Conservation (phyloP, 164 flowering plant genomes). For the Amborella trichopoda region DNA sequence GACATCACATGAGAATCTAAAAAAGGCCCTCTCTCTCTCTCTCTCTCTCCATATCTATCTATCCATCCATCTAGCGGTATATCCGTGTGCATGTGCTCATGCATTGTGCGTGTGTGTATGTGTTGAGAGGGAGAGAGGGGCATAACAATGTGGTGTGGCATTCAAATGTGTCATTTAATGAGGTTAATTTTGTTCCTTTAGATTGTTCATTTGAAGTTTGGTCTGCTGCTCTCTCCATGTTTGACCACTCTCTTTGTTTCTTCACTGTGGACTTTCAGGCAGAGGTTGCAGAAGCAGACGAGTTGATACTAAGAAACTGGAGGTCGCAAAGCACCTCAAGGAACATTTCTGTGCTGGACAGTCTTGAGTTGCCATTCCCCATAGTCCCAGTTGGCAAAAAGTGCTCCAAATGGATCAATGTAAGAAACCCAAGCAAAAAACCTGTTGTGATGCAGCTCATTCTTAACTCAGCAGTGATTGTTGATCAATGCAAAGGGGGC, state of each 20-base stretch:
- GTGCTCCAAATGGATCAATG: constrained; percentile 45
- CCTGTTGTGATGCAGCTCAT: constrained; percentile 77
- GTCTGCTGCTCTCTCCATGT: too few relatives aligned
- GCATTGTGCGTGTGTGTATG: too few relatives aligned
- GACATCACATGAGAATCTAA: too few relatives aligned
- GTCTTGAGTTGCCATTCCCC: constrained; percentile 50
- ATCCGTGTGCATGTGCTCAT: too few relatives aligned
- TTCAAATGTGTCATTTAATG: too few relatives aligned
- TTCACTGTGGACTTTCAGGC: too few relatives aligned
- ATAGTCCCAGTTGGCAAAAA: constrained; percentile 48
- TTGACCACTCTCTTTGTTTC: too few relatives aligned
- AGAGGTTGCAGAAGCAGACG: constrained; percentile 39
- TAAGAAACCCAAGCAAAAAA: constrained; percentile 58
- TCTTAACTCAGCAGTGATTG: constrained; percentile 48
- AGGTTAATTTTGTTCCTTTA: too few relatives aligned
- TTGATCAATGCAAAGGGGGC: constrained; percentile 45
- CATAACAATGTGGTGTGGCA: too few relatives aligned
- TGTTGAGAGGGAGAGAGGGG: too few relatives aligned
- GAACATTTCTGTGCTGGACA: constrained; percentile 54
- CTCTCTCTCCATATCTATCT: neutral
- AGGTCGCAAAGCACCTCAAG: constrained; percentile 43
- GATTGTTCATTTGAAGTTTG: too few relatives aligned
- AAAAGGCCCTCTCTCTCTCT: neutral
- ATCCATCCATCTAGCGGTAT: neutral
- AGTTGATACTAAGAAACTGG: constrained; percentile 50